Evolutionary conservation across 2,329 filamentous ascomycete genomes (phyloP).

Genomic region (Aspergillus terreus): DNA sequence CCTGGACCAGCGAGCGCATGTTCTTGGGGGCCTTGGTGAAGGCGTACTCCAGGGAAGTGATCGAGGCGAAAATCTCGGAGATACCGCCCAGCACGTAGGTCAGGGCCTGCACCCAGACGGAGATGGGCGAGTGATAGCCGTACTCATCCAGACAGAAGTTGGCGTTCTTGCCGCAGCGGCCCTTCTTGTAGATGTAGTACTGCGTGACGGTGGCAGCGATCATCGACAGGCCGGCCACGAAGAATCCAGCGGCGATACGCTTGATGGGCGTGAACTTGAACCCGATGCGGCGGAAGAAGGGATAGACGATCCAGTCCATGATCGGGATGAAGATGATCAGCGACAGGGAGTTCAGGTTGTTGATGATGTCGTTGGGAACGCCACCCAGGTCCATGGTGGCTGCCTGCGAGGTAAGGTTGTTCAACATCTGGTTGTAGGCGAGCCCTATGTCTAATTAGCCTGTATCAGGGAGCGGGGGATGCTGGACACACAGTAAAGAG

Average conservation of each 20-base stretch:
- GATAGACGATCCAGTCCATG: conserved; percentile 52
- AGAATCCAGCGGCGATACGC: conserved; percentile 51
- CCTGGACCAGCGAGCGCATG: conserved; percentile 73
- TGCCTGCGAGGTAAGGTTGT: conserved; percentile 55
- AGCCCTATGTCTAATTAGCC: conserved; percentile 27
- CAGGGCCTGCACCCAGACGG: conserved; percentile 55
- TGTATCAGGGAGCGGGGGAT: not conserved
- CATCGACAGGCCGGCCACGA: conserved; percentile 47
- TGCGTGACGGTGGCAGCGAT: conserved; percentile 50
- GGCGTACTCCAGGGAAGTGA: conserved; percentile 69
- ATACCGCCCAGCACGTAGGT: conserved; percentile 53
- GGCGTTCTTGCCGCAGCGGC: conserved; percentile 57
- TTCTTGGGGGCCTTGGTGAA: conserved; percentile 74
- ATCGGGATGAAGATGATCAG: conserved; percentile 55
- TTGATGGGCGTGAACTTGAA: conserved; percentile 53
- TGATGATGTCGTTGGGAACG: conserved; percentile 55
- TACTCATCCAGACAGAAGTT: conserved; percentile 47
- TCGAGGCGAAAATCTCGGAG: conserved; percentile 56
- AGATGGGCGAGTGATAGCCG: conserved; percentile 54
- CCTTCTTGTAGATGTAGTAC: conserved; percentile 55
- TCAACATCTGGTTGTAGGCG: conserved; percentile 53
- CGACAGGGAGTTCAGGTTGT: conserved; percentile 52
- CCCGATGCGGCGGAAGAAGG: conserved; percentile 43
- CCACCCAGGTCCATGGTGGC: conserved; percentile 52
- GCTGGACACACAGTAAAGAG: conserved; percentile 42